phyloP scores from a whole-genome alignment of 1,139 yeast species.

The Hansenula anomala region DNA sequence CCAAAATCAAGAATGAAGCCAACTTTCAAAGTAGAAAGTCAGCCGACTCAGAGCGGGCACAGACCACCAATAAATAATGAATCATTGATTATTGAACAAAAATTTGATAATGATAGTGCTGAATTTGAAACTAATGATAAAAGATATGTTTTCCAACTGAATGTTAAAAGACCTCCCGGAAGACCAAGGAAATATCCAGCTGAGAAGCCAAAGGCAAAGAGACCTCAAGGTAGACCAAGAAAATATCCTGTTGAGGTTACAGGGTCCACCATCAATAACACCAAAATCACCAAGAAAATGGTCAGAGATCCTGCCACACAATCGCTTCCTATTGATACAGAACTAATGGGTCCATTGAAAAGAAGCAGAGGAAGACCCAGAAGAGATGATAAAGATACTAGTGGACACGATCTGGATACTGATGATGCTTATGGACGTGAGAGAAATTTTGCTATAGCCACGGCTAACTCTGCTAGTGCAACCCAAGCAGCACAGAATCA shows the following conservation, averaged over 20 bases:
- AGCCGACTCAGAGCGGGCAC: slow-evolving; percentile 1
- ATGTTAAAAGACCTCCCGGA: slow-evolving; percentile 29
- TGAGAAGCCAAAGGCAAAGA: slow-evolving; percentile 34
- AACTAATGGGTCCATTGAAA: slow-evolving; percentile 7
- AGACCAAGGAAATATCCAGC: slow-evolving; percentile 49
- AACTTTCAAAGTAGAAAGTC: slow-evolving; percentile 15
- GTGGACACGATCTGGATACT: neutral
- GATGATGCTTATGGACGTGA: neutral
- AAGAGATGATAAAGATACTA: slow-evolving; percentile 4
- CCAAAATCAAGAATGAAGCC: slow-evolving; percentile 19
- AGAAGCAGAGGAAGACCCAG: slow-evolving; percentile 14
- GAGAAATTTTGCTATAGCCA: slow-evolving; percentile 7
- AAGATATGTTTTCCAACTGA: slow-evolving; percentile 15
- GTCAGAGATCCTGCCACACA: neutral
- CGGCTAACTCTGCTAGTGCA: slow-evolving; percentile 8
- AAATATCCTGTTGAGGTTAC: slow-evolving; percentile 13
- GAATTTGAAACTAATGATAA: slow-evolving; percentile 5
- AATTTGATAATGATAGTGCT: slow-evolving; percentile 7
- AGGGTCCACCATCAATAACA: neutral
- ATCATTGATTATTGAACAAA: slow-evolving; percentile 18
- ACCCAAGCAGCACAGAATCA: slow-evolving; percentile 1
- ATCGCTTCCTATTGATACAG: slow-evolving; percentile 11
- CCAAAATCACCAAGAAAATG: slow-evolving; percentile 1
- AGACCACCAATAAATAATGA: slow-evolving; percentile 7
- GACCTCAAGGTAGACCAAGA: slow-evolving; percentile 24